Evolutionary conservation across 1,284 basidiomycete species (phyloP), one percentile per base, ranked within the genome.

Genomic region (Stereum hirsutum): DNA sequence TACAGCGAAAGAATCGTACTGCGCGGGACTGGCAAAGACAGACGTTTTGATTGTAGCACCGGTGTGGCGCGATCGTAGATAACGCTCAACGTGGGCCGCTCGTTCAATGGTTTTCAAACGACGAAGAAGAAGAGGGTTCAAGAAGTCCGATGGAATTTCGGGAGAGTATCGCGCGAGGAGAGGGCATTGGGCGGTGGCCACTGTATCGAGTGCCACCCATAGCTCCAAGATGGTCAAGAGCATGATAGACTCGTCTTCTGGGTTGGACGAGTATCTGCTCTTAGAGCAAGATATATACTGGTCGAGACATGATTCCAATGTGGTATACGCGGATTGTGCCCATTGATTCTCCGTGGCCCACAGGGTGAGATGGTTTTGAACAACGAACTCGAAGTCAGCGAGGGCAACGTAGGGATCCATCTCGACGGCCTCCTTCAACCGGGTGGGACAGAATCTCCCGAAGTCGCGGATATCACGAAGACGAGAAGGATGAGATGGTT

Each of bases 151-250:
- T 0, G 64, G 55, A 0, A 77, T 51, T 46, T 73, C 74, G 0
- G 72, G 73, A 3, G 68, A 65, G 42, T 69, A 76, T 3, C 66
- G 52, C 0, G 28, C 34, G 0, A 76, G 54, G 1, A 74, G 51
- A 0, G 64, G 63, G 34, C 56, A 57, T 3, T 58, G 53, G 1
- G 19, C 20, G 6, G 63, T 51, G 5, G 52, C 60, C 1, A 68
- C n/a, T 23, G 53, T 57, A 49, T 76, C 73, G 0, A 75, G 53
- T 0, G 59, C 63, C 1, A 69, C 53, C 72, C 70, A 73, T 11
- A 74, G 56, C 12, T 68, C 59, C 6, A 72, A 50, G 3, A 62
- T 46, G 0, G 63, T 68, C 34, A 75, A 52, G 14, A 72, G 48
- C 61, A 71, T 66, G 5, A 64, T 45, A 0, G 74, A 75, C 14